These are phyloP conservation scores for Cercospora janseana DNA, from an alignment of 2,329 filamentous ascomycete genomes.

Conservation along the genomic window DNA sequence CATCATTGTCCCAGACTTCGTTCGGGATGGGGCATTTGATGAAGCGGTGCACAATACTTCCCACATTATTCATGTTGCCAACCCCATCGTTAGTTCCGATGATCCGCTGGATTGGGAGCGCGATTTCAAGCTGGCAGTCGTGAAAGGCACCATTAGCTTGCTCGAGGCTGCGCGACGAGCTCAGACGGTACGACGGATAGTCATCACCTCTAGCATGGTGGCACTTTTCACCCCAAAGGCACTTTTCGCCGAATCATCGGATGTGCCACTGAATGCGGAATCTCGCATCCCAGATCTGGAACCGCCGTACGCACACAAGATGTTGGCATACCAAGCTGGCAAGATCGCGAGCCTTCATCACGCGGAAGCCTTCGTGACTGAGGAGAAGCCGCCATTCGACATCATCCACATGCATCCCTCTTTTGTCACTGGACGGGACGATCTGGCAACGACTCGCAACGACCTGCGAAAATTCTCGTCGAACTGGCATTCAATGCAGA, in stretches of 20 bases:
- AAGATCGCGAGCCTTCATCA: constrained; percentile 30
- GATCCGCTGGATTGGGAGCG: constrained; percentile 10
- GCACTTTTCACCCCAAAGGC: constrained; percentile 23
- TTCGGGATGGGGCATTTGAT: constrained; percentile 36
- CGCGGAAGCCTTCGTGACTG: constrained; percentile 29
- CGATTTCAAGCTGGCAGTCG: constrained; percentile 26
- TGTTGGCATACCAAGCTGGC: constrained; percentile 32
- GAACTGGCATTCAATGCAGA: constrained; percentile 10
- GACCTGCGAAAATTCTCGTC: constrained; percentile 9
- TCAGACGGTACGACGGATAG: constrained; percentile 41
- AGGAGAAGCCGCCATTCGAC: constrained; percentile 32
- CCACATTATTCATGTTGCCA: constrained; percentile 34
- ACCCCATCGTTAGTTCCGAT: constrained; percentile 24
- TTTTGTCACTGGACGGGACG: constrained; percentile 36
- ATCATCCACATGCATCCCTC: constrained; percentile 34
- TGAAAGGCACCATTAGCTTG: constrained; percentile 41
- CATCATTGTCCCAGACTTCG: constrained; percentile 37
- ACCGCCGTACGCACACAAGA: constrained; percentile 23
- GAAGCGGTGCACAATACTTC: constrained; percentile 36
- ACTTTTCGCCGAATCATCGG: constrained; percentile 11
- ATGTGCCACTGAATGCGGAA: constrained; percentile 16
- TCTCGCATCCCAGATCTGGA: constrained; percentile 15
- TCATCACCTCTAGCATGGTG: constrained; percentile 41
- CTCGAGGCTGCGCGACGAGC: constrained; percentile 41
- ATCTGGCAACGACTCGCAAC: constrained; percentile 27